These are phyloP conservation scores for Corchorus capsularis DNA, from an alignment of 345 rosid genomes.

Conservation along the genomic window DNA sequence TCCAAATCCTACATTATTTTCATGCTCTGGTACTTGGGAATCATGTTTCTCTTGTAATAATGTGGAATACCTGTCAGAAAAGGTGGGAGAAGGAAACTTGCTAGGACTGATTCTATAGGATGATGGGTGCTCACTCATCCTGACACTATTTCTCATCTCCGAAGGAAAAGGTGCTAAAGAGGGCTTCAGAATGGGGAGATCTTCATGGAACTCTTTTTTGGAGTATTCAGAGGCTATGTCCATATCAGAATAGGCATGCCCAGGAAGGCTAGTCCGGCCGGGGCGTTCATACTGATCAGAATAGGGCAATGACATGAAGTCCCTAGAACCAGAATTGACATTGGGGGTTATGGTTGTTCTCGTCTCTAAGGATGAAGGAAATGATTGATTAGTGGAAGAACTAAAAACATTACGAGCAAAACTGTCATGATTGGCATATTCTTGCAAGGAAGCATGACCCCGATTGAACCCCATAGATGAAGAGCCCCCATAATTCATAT, in stretches of 20 bases:
- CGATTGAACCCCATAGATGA: constrained; percentile 21
- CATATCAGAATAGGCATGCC: constrained; percentile 24
- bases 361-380: constrained; percentile 26
- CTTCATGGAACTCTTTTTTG: constrained; percentile 21
- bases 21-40: constrained; percentile 20
- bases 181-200: constrained; percentile 25
- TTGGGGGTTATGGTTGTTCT: constrained; percentile 19
- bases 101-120: constrained; percentile 24
- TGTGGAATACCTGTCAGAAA: constrained; percentile 19
- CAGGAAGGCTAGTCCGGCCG: constrained; percentile 14
- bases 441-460: constrained; percentile 18
- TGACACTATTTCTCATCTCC: constrained; percentile 19
- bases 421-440: constrained; percentile 25
- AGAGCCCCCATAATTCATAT: constrained; percentile 16
- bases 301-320: constrained; percentile 26
- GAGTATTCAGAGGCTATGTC: constrained; percentile 16
- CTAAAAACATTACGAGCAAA: constrained; percentile 25
- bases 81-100: constrained; percentile 35
- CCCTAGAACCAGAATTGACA: constrained; percentile 20
- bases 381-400: constrained; percentile 5
- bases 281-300: constrained; percentile 24
- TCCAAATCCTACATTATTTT: constrained; percentile 25
- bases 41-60: constrained; percentile 25
- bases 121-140: constrained; percentile 21
- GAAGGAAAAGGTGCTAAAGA: constrained; percentile 20